phyloP scores from a whole-genome alignment of 345 rosid genomes.

The Aurinia saxatilis region DNA sequence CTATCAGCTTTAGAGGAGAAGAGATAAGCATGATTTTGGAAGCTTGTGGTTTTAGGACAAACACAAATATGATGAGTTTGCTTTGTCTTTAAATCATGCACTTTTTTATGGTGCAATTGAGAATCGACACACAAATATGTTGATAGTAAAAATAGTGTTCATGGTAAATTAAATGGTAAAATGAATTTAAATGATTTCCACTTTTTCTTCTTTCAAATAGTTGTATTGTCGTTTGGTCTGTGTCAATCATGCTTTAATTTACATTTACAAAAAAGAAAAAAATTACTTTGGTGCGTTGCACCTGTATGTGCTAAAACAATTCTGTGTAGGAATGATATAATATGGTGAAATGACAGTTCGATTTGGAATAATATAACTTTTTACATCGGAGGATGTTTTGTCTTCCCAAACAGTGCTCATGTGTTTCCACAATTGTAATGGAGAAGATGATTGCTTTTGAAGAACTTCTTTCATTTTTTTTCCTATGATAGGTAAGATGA shows the following conservation, averaged over 20 bases:
- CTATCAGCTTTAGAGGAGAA: too few relatives aligned
- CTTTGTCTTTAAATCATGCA: too few relatives aligned
- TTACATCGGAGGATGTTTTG: background rate
- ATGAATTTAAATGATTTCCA: background rate
- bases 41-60: too few relatives aligned
- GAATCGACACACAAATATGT: too few relatives aligned
- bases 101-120: too few relatives aligned
- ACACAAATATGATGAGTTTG: too few relatives aligned
- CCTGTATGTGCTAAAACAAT: background rate
- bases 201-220: background rate
- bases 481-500: conserved; percentile 20
- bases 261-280: background rate
- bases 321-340: background rate
- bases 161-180: background rate
- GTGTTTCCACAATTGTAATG: conserved; percentile 15
- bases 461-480: background rate
- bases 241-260: background rate
- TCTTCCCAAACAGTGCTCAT: conserved; percentile 1
- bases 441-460: conserved; percentile 20
- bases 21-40: too few relatives aligned
- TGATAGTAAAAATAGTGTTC: too few relatives aligned
- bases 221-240: background rate
- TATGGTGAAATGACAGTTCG: background rate
- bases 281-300: background rate
- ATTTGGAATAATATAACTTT: background rate